Conservation (phyloP, 2,329 filamentous ascomycete genomes). For the Tolypocladium endophyticum region DNA sequence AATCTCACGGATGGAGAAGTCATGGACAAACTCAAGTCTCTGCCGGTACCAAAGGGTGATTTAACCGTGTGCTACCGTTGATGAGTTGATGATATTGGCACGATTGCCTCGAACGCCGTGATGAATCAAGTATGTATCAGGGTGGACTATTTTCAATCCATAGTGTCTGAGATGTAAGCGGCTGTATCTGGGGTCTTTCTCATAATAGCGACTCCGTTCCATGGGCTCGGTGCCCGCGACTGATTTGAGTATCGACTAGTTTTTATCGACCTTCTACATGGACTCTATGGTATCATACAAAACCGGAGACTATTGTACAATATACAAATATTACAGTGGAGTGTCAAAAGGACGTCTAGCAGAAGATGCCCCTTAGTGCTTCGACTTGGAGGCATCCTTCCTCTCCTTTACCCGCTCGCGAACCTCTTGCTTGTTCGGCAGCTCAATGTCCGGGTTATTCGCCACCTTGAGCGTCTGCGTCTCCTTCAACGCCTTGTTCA, state of each 20-base stretch:
- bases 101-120: background rate
- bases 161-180: background rate
- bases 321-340: background rate
- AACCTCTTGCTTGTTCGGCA: constrained; percentile 24
- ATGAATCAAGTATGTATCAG: background rate
- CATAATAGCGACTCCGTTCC: background rate
- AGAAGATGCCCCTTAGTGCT: background rate
- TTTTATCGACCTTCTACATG: background rate
- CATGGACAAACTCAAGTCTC: constrained; percentile 53
- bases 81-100: background rate
- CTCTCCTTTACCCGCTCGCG: constrained; percentile 12
- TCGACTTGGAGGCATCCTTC: constrained; percentile 2
- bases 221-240: background rate
- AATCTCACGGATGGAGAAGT: constrained; percentile 61
- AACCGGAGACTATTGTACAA: background rate
- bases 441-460: constrained; percentile 30
- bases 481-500: constrained; percentile 17
- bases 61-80: constrained; percentile 44
- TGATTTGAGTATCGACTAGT: background rate
- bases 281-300: background rate
- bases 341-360: background rate
- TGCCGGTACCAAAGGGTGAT: constrained; percentile 41
- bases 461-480: constrained; percentile 18
- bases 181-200: background rate
- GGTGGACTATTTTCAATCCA: background rate